Evolutionary conservation across 2,329 filamentous ascomycete genomes (phyloP).

Genomic region (Ascocoryne sarcoides): DNA sequence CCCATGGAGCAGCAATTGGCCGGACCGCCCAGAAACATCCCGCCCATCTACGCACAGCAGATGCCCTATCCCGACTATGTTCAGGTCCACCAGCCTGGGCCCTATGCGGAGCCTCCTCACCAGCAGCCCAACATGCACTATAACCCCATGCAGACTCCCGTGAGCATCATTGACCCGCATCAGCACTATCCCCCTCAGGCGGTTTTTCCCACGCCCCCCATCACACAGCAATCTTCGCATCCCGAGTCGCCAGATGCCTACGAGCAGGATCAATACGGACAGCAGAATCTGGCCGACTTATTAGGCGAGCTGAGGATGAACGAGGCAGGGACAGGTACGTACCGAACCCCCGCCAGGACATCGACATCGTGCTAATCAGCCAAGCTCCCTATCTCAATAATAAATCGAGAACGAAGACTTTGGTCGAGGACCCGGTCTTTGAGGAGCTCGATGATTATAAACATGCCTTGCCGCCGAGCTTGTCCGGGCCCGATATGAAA

Average conservation of each 20-base stretch:
- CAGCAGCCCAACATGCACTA: conserved; percentile 44
- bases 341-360: neutral
- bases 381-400: conserved; percentile 77
- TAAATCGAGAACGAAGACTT: conserved; percentile 36
- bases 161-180: conserved; percentile 42
- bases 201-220: conserved; percentile 46
- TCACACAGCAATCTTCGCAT: conserved; percentile 23
- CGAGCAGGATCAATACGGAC: conserved; percentile 55
- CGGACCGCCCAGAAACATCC: conserved; percentile 30
- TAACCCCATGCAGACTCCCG: conserved; percentile 40
- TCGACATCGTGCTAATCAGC: conserved; percentile 11
- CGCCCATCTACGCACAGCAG: conserved; percentile 40
- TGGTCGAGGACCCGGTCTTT: conserved; percentile 53
- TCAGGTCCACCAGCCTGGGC: conserved; percentile 31
- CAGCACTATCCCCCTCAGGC: conserved; percentile 40
- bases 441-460: conserved; percentile 69
- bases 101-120: conserved; percentile 34
- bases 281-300: conserved; percentile 68
- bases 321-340: conserved; percentile 70
- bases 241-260: conserved; percentile 41
- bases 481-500: conserved; percentile 61
- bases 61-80: conserved; percentile 37
- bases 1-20: conserved; percentile 37
- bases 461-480: conserved; percentile 57
- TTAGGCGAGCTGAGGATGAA: conserved; percentile 83